Evolutionary conservation across 305 asterid genomes (phyloP).

Genomic region (Solanum hybrid): DNA sequence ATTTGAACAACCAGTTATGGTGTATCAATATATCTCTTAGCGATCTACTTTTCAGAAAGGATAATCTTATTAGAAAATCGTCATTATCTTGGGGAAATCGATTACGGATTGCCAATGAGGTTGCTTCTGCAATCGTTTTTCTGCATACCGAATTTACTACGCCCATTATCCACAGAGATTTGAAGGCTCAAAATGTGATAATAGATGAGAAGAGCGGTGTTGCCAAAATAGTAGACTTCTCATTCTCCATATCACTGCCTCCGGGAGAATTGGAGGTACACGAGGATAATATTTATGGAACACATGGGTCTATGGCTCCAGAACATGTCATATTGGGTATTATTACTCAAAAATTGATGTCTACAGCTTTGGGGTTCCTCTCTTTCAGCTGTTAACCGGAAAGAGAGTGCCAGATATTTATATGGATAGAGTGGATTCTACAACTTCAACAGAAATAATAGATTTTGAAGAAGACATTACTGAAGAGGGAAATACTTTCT

Average conservation of each 20-base stretch:
- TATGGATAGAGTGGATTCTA: too few relatives aligned
- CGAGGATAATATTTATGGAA: neutral
- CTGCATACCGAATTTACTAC: slow-evolving; percentile 9
- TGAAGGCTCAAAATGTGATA: neutral
- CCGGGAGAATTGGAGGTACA: slow-evolving; percentile 2
- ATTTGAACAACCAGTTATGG: neutral
- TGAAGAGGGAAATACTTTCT: too few relatives aligned
- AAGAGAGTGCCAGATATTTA: neutral
- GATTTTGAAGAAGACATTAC: too few relatives aligned
- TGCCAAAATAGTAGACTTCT: slow-evolving; percentile 6
- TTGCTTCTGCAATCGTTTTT: neutral
- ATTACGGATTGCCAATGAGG: neutral
- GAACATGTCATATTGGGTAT: neutral
- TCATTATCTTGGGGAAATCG: neutral
- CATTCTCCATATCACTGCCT: neutral
- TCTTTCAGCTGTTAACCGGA: neutral
- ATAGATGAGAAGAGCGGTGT: neutral
- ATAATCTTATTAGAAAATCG: neutral
- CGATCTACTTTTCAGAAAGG: neutral
- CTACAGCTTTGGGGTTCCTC: neutral
- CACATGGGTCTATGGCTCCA: neutral
- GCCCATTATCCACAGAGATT: neutral
- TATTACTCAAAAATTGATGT: slow-evolving; percentile 4
- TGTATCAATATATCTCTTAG: neutral
- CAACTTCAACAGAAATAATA: rapidly evolving